Conservation (phyloP, 2,329 filamentous ascomycete genomes). For the Fusarium sp. region DNA sequence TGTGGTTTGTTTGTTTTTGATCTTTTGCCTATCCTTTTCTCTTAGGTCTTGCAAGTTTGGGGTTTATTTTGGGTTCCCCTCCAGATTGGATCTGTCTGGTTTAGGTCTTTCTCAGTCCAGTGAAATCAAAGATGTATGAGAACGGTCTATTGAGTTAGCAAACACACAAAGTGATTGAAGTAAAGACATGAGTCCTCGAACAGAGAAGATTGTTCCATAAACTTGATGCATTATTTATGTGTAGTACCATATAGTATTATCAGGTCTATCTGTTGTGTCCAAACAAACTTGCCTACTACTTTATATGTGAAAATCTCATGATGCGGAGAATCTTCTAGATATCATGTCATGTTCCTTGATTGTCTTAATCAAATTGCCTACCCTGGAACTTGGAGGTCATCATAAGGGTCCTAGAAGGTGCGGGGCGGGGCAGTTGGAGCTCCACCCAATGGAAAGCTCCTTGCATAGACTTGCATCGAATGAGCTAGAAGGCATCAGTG, state of each 20-base stretch:
- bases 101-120: too few relatives aligned
- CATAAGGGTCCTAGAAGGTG: constrained; percentile 31
- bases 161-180: rapidly evolving
- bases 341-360: background rate
- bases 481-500: constrained; percentile 53
- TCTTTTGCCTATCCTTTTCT: background rate
- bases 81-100: background rate
- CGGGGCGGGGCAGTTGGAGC: constrained; percentile 10
- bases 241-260: background rate
- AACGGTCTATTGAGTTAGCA: rapidly evolving
- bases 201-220: background rate
- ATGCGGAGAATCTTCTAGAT: constrained; percentile 28
- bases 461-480: constrained; percentile 51
- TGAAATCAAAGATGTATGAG: background rate
- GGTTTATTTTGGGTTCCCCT: rapidly evolving
- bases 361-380: background rate
- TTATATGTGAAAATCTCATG: background rate
- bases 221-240: rapidly evolving
- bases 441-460: constrained; percentile 45
- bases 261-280: too few relatives aligned
- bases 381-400: constrained; percentile 22
- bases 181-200: background rate
- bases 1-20: background rate
- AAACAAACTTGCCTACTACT: too few relatives aligned
- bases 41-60: background rate